A percentile compares a stretch with the other conserved stretches of the same genome.
These are phyloP conservation scores for Nannizziopsis barbatae DNA, from an alignment of 2,329 filamentous ascomycete species.

Conservation along the genomic window DNA sequence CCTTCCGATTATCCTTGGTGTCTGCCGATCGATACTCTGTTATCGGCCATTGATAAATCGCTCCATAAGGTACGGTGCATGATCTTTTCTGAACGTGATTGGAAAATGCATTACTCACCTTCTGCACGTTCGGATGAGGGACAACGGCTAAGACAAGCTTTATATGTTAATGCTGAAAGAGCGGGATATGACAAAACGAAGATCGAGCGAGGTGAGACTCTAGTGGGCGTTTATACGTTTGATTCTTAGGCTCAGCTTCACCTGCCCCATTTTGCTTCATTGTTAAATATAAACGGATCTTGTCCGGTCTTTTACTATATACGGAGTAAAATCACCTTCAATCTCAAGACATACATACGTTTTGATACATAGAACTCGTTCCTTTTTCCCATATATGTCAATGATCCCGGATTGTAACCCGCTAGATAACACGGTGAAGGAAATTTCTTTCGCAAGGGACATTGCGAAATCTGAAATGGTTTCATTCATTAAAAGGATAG, in stretches of 20 bases:
- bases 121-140: too few species aligned
- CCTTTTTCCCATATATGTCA: neutral
- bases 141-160: slow-evolving; percentile 19
- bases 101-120: slow-evolving; percentile 14
- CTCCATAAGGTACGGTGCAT: slow-evolving; percentile 21
- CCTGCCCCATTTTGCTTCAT: too few species aligned
- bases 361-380: too few species aligned
- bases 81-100: slow-evolving; percentile 19
- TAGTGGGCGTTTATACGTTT: slow-evolving; percentile 11
- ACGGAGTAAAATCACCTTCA: too few species aligned
- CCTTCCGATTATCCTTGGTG: slow-evolving; percentile 16
- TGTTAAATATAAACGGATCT: too few species aligned
- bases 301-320: too few species aligned
- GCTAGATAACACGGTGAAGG: too few species aligned
- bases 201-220: slow-evolving; percentile 12
- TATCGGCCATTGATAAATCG: slow-evolving; percentile 18
- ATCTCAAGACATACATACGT: too few species aligned
- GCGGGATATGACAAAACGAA: slow-evolving; percentile 10
- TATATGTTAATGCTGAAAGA: slow-evolving; percentile 17
- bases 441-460: neutral
- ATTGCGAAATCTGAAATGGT: slow-evolving; percentile 1
- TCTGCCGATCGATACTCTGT: slow-evolving; percentile 19
- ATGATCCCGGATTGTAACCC: neutral
- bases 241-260: too few species aligned
- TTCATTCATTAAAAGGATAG: slow-evolving; percentile 10